Evolutionary conservation across 164 flowering plant genomes (phyloP), one percentile per base, ranked within the genome.

Genomic region (Malania oleifera): DNA sequence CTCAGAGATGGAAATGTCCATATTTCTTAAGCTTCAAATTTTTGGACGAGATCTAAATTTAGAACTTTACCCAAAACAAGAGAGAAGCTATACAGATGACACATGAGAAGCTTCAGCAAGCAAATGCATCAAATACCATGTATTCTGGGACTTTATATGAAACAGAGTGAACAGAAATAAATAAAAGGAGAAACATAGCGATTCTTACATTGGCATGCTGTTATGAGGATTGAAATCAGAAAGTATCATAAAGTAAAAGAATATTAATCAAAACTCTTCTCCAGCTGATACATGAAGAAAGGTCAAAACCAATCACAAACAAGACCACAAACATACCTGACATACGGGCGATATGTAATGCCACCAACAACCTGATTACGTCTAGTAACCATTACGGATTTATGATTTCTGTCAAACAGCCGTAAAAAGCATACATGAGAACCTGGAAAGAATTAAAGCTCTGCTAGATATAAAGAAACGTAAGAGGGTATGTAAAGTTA

Each of bases 381-480:
- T 70, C 95, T 81, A 50, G 91, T 77, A 51, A 95, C 91, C 96
- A 95, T 91, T n/a, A 95, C 86, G 22, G 99, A 95, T 54, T 95
- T 95, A 70, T 95, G 99, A 73, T 70, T 88, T 73, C 99, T 95
- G 93, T 67, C 66, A 59, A 28, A 67, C 17, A 52, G 46, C 55
- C n/a, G 35, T 43, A 55, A 54, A 34, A 35, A 34, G 12, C 13
- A 39, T 6, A 38, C 17, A 49, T 23, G 43, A 62, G 43, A 45
- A 27, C 43, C 24, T 12, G 18, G 40, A 28, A 48, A 44, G 5
- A 57, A 51, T 8, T 13, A 22, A 10, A 47, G 11, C 46, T 17
- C 15, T 47, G 46, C 23, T 23, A 28, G 9, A 14, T 0, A 57
- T 18, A 29, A 13, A 34, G 34, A 22, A 22, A 26, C 11, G 23